Evolutionary conservation across 2,329 filamentous ascomycete genomes (phyloP).

Genomic region (Neurospora sp.): DNA sequence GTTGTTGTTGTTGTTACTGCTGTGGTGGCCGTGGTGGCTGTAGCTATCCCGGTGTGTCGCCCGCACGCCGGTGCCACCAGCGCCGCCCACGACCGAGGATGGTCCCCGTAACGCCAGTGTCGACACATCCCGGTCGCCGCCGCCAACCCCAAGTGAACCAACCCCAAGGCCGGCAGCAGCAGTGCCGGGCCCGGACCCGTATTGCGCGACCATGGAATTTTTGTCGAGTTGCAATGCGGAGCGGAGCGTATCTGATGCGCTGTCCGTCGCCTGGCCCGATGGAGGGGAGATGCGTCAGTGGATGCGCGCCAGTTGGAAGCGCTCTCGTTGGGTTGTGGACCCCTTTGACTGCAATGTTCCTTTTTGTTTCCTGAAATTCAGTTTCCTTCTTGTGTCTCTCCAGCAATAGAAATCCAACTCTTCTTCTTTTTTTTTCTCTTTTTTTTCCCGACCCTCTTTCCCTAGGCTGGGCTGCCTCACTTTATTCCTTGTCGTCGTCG

Average conservation of each 20-base stretch:
- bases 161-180: background rate
- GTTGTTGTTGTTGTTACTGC: background rate
- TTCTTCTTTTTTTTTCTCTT: background rate
- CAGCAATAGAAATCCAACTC: background rate
- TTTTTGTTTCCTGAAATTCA: background rate
- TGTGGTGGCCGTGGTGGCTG: constrained; percentile 10
- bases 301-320: background rate
- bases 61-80: constrained; percentile 12
- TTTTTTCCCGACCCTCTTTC: background rate
- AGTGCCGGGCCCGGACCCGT: background rate
- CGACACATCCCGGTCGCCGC: constrained; percentile 19
- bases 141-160: constrained; percentile 2
- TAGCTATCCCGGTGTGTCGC: background rate
- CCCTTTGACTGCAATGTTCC: background rate
- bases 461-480: background rate
- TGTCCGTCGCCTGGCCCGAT: background rate
- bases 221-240: background rate
- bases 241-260: background rate
- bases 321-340: background rate
- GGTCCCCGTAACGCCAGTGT: constrained; percentile 25
- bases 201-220: background rate
- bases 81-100: constrained; percentile 22
- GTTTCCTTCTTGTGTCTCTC: background rate
- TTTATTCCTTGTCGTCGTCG: background rate
- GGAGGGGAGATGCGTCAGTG: background rate